These are phyloP conservation scores for Lanmaoa rubissima DNA, from an alignment of 768 basidiomycete genomes.

Conservation along the genomic window DNA sequence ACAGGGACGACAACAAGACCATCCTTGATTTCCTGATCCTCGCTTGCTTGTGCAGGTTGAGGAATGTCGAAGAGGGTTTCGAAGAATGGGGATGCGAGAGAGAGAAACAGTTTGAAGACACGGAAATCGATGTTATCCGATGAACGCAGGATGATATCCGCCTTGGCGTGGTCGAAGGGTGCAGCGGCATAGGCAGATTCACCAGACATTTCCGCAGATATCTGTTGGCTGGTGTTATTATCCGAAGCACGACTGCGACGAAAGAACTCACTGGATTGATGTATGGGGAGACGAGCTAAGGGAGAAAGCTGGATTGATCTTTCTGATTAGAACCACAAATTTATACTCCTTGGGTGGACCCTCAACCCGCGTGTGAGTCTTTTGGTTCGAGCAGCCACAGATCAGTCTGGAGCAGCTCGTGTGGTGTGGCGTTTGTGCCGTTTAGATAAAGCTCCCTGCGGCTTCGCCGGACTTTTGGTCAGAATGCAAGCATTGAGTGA, in stretches of 20 bases:
- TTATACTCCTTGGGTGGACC: not conserved
- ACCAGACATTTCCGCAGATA: not conserved
- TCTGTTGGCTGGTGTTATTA: not conserved
- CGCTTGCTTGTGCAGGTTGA: constrained; percentile 13
- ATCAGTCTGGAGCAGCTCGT: not conserved
- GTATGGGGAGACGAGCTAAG: not conserved
- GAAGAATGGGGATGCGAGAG: constrained; percentile 35
- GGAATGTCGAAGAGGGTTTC: constrained; percentile 31
- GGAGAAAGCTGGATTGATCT: not conserved
- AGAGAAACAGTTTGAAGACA: constrained; percentile 31
- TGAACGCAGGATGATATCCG: constrained; percentile 24
- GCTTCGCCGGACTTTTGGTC: too few species aligned
- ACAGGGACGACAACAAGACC: constrained; percentile 18
- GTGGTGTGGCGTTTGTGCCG: too few species aligned
- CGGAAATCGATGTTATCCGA: constrained; percentile 29
- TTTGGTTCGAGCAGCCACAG: not conserved
- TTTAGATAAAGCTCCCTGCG: too few species aligned
- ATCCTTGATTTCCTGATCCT: constrained; percentile 16
- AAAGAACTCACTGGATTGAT: not conserved
- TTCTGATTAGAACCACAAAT: too few species aligned
- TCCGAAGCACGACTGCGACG: not conserved
- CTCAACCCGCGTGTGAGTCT: not conserved
- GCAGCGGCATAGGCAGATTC: constrained; percentile 2
- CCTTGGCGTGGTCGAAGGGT: constrained; percentile 21
- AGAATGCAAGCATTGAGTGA: too few species aligned